These are phyloP conservation scores for Tuber aestivum DNA, from an alignment of 495 filamentous ascomycete species.

Conservation along the genomic window DNA sequence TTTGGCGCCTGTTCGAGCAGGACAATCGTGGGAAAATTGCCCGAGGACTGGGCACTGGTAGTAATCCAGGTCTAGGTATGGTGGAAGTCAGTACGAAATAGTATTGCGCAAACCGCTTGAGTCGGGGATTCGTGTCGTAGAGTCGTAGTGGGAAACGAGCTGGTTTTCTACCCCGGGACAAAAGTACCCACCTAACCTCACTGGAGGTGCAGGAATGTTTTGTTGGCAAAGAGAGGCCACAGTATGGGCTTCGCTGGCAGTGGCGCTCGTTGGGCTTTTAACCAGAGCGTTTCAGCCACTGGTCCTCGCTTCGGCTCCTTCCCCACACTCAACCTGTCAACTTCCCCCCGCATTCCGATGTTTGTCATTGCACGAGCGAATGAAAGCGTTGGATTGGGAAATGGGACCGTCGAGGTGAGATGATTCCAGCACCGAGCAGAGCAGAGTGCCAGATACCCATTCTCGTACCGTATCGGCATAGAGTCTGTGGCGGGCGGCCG, in stretches of 20 bases:
- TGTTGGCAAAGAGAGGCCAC: slow-evolving; percentile 1
- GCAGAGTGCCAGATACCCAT: background rate
- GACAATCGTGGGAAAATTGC: background rate
- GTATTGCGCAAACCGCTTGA: background rate
- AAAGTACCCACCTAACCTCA: background rate
- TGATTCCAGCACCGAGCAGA: background rate
- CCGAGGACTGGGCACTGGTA: background rate
- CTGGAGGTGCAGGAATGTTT: slow-evolving; percentile 1
- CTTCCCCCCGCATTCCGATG: background rate
- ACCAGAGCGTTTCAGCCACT: background rate
- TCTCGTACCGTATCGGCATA: background rate
- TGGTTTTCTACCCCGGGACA: background rate
- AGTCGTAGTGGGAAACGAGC: background rate
- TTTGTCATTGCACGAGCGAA: too few relatives aligned
- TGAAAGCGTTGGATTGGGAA: background rate
- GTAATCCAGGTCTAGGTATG: background rate
- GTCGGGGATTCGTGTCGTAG: background rate
- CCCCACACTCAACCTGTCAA: background rate
- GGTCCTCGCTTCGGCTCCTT: background rate
- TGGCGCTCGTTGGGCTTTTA: background rate
- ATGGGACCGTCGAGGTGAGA: background rate
- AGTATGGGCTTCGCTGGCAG: background rate
- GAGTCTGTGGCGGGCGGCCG: background rate
- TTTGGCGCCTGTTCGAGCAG: background rate
- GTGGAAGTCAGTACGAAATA: background rate